These are phyloP conservation scores for Hyphopichia wangnamkhiaoensis DNA, from an alignment of 1,139 yeast genomes.

Conservation along the genomic window DNA sequence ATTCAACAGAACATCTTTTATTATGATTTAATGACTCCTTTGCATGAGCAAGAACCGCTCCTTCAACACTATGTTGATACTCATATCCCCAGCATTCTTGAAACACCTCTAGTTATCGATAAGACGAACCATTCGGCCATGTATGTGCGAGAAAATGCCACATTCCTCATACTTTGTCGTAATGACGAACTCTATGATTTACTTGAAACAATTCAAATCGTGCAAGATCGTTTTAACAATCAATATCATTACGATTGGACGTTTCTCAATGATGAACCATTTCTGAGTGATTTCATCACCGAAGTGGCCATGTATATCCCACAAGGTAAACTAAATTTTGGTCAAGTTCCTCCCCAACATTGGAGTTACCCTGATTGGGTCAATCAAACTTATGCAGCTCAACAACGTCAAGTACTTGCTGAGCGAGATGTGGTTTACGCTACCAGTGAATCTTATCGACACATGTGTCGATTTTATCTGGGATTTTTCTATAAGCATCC, in stretches of 20 bases:
- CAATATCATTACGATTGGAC: conserved; percentile 44
- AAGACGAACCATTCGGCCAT: background rate
- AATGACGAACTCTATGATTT: conserved; percentile 64
- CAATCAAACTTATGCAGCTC: conserved; percentile 20
- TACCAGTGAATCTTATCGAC: conserved; percentile 32
- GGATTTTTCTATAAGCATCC: conserved; percentile 37
- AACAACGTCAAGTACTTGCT: conserved; percentile 11
- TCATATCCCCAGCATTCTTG: background rate
- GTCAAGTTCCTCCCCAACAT: conserved; percentile 26
- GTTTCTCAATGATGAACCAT: conserved; percentile 36
- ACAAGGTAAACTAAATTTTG: conserved; percentile 27
- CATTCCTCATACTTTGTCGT: conserved; percentile 73
- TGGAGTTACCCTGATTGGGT: conserved; percentile 37
- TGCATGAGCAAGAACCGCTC: background rate
- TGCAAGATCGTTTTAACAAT: conserved; percentile 72
- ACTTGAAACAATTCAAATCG: conserved; percentile 58
- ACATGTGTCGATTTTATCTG: conserved; percentile 38
- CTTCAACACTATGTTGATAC: background rate
- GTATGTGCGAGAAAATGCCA: conserved; percentile 49
- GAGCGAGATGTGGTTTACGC: conserved; percentile 26
- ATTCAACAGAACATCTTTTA: too few relatives aligned
- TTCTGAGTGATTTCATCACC: conserved; percentile 25
- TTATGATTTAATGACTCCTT: too few relatives aligned
- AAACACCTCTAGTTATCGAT: background rate
- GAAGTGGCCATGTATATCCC: conserved; percentile 22